Evolutionary conservation across 352 stramenopile genomes (phyloP).

Genomic region (Globisporangium acanthophoron): DNA sequence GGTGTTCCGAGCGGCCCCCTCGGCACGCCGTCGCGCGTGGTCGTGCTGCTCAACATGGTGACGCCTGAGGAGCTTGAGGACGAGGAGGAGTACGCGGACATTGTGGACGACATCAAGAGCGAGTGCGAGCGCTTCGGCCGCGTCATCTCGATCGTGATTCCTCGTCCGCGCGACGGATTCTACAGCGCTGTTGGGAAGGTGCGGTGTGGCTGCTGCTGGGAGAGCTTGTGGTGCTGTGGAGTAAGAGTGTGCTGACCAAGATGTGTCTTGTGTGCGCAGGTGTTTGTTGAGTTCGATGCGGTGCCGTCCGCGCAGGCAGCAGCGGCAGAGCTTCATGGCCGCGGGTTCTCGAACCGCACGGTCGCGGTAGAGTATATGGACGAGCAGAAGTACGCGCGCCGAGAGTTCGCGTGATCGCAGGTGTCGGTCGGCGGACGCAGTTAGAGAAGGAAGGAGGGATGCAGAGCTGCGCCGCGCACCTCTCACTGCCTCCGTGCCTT

Average conservation of each 20-base stretch:
- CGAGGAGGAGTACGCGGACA: conserved; percentile 93
- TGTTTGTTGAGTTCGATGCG: conserved; percentile 93
- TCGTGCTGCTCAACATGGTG: conserved; percentile 98
- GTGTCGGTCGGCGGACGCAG: not conserved
- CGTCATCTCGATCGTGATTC: conserved; percentile 78
- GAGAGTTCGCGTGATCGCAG: conserved; percentile 48
- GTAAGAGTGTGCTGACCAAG: conserved; percentile 2
- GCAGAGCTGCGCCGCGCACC: not conserved
- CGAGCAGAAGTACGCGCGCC: conserved; percentile 82
- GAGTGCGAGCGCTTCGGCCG: conserved; percentile 90
- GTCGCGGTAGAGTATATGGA: conserved; percentile 88
- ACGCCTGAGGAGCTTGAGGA: conserved; percentile 93
- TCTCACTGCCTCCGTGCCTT: not conserved
- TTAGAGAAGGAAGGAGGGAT: not conserved
- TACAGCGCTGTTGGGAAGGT: conserved; percentile 62
- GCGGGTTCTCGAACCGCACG: conserved; percentile 91
- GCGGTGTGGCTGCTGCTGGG: not conserved
- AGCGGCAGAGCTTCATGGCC: conserved; percentile 86
- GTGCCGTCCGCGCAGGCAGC: conserved; percentile 72
- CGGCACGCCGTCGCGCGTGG: conserved; percentile 67
- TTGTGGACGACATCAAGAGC: conserved; percentile 94
- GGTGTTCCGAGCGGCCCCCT: conserved; percentile 48
- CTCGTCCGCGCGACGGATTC: conserved; percentile 59
- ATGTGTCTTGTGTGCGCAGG: conserved; percentile 34
- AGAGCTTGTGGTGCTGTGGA: not conserved